Evolutionary conservation across 2,329 filamentous ascomycete species (phyloP).

Genomic region (Balansia obtecta): DNA sequence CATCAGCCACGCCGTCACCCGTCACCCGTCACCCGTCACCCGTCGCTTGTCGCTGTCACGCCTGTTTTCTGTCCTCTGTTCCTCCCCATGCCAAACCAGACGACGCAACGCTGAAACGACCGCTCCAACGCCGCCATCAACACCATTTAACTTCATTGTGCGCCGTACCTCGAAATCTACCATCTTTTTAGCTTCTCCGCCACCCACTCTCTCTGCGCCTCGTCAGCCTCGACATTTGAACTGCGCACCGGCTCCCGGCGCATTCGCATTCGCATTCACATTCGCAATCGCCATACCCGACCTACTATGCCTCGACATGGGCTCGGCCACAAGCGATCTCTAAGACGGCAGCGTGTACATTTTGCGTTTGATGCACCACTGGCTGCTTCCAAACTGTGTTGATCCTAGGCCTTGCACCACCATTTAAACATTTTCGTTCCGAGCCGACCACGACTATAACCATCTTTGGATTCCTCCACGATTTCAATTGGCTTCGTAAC

Average conservation of each 20-base stretch:
- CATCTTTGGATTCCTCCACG: not conserved
- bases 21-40: too few species aligned
- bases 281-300: not conserved
- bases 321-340: not conserved
- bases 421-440: not conserved
- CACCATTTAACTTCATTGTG: not conserved
- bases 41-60: not conserved
- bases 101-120: not conserved
- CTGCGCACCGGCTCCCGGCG: not conserved
- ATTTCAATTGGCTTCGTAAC: not conserved
- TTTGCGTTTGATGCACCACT: not conserved
- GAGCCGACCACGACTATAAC: not conserved
- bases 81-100: not conserved
- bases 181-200: not conserved
- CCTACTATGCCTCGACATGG: conserved; percentile 3
- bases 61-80: not conserved
- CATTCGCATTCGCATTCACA: not conserved
- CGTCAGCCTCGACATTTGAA: not conserved
- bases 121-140: not conserved
- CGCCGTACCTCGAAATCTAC: not conserved
- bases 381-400: not conserved
- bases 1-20: too few species aligned
- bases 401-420: not conserved
- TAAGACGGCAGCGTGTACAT: not conserved
- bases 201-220: not conserved